phyloP scores from a whole-genome alignment of 2,329 filamentous ascomycete genomes.

The Phaeophleospora eucalypticola region DNA sequence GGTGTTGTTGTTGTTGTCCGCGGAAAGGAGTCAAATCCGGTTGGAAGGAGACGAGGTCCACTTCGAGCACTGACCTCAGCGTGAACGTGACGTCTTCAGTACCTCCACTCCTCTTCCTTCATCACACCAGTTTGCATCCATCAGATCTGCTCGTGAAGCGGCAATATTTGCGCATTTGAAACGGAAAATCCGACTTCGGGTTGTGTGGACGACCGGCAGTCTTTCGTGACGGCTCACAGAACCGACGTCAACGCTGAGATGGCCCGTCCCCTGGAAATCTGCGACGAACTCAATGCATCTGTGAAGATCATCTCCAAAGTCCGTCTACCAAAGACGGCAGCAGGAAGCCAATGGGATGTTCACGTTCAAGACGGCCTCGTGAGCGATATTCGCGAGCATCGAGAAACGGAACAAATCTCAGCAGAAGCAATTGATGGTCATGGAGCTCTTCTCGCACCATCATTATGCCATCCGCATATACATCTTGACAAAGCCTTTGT shows the following conservation, averaged over 20 bases:
- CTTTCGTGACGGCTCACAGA: neutral
- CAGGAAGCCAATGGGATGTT: neutral
- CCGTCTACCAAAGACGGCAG: neutral
- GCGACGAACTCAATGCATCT: neutral
- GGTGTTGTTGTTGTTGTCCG: too few relatives aligned
- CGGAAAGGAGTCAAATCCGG: too few relatives aligned
- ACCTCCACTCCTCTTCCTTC: neutral
- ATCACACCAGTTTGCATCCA: too few relatives aligned
- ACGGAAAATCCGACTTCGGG: too few relatives aligned
- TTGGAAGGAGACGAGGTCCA: neutral
- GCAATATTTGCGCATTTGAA: too few relatives aligned
- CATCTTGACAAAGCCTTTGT: slow-evolving; percentile 67
- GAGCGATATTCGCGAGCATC: too few relatives aligned
- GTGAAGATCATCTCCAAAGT: neutral
- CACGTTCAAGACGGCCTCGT: neutral
- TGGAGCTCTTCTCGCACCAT: slow-evolving; percentile 47
- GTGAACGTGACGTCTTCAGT: neutral
- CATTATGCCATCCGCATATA: slow-evolving; percentile 68
- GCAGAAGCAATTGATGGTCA: slow-evolving; percentile 35
- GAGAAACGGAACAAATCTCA: too few relatives aligned
- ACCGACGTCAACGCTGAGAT: neutral
- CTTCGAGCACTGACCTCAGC: neutral
- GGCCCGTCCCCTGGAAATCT: neutral
- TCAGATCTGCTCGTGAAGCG: too few relatives aligned
- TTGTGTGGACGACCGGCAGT: too few relatives aligned